Evolutionary conservation across 2,329 filamentous ascomycete genomes (phyloP), one percentile per base, ranked within the genome.

Genomic region (Stachybotrys chlorohalonatus): DNA sequence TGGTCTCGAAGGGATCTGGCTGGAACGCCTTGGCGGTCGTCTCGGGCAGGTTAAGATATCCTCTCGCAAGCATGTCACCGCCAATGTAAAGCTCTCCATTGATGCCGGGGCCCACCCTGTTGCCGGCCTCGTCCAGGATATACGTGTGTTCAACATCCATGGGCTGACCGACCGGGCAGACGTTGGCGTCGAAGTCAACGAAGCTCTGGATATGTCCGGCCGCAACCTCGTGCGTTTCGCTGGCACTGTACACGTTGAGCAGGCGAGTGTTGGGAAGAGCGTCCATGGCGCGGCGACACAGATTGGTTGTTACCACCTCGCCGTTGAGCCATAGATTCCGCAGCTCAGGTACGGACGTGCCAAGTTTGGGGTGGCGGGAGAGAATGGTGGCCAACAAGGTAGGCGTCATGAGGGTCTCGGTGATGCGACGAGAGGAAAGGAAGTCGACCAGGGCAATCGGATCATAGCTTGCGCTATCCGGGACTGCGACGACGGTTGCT

Each of bases 351-450:
- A 92, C 75, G 47, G 81, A 79, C 31, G 75, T 71, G 16, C 79
- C 82, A 52, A 92, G 78, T 49, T 85, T 76, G 7, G 85, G 76
- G 66, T 90, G 84, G 48, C 87, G 80, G 1, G 86, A 79, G 16
- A 93, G 78, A 3, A 91, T 83, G 2, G 88, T 87, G 31, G 88
- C 84, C 49, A 93, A 75, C 13, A 93, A 78, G 0, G 89, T 92
- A 0, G 89, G 89, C 0, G 89, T 92, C 86, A 92, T 92, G 53
- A 93, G 78, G 15, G 89, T 92, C 66, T 93, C 89, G 15, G 87
- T 91, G 62, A 91, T 82, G 54, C 76, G 75, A 64, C 84, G 84
- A 15, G 78, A 72, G 0, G 82, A 73, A 11, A 93, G 80, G 30
- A 90, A 72, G 57, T 89, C 85, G 31, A 91, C 86, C 31, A 93